Evolutionary conservation across 2,329 filamentous ascomycete genomes (phyloP).

Genomic region (Alternaria postmessia): DNA sequence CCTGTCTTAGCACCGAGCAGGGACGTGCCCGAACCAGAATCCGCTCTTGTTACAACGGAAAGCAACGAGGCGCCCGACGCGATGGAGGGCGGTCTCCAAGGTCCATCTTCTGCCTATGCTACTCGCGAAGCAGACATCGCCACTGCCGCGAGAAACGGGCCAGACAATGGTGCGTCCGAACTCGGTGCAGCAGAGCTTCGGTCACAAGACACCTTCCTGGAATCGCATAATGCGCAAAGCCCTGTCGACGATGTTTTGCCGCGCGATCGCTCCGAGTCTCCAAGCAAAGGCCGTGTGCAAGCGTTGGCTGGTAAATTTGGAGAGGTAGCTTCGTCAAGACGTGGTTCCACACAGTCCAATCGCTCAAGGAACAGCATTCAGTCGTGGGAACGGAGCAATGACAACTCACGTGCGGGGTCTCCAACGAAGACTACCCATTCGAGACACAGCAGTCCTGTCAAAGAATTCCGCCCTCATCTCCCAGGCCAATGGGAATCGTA

Average conservation of each 20-base stretch:
- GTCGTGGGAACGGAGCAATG: constrained; percentile 51
- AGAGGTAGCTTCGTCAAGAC: constrained; percentile 55
- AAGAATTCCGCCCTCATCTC: constrained; percentile 59
- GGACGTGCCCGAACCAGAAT: constrained; percentile 55
- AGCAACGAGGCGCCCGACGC: constrained; percentile 43
- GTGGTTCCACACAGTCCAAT: constrained; percentile 57
- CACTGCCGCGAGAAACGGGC: constrained; percentile 33
- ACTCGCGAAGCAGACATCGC: constrained; percentile 51
- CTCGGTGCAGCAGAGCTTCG: constrained; percentile 42
- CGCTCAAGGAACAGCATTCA: constrained; percentile 51
- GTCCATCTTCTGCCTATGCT: constrained; percentile 39
- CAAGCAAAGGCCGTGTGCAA: constrained; percentile 59
- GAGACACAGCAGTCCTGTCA: constrained; percentile 48
- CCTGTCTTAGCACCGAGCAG: constrained; percentile 60
- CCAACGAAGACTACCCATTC: constrained; percentile 38
- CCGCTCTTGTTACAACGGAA: constrained; percentile 57
- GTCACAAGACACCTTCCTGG: constrained; percentile 48
- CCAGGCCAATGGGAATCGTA: constrained; percentile 64
- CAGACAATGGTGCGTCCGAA: constrained; percentile 29
- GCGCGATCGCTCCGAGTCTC: constrained; percentile 53
- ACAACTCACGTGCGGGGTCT: constrained; percentile 47
- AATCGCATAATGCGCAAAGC: constrained; percentile 42
- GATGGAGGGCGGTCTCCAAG: constrained; percentile 36
- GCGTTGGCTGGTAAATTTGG: constrained; percentile 61
- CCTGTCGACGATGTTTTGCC: constrained; percentile 40